phyloP scores from a whole-genome alignment of 1,139 yeast species.

The Neolecta irregularis region DNA sequence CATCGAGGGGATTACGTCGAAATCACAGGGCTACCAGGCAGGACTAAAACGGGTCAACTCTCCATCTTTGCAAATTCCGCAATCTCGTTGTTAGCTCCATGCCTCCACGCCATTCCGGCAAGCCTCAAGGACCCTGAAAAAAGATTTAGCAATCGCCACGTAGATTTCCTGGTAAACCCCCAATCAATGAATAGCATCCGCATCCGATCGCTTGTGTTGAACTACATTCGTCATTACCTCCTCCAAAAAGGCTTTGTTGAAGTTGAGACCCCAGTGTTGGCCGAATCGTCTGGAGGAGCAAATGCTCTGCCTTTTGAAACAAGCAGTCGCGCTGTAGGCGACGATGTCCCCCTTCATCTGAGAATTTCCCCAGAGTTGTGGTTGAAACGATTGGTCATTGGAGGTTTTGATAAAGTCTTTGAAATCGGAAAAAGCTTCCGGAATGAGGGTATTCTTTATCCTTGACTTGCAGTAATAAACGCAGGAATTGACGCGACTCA shows the following conservation, averaged over 20 bases:
- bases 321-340: conserved; percentile 91
- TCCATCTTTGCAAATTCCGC: conserved; percentile 46
- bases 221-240: conserved; percentile 43
- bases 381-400: conserved; percentile 91
- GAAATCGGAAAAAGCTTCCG: conserved; percentile 99
- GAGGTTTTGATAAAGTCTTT: conserved; percentile 96
- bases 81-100: conserved; percentile 44
- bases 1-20: conserved; percentile 17
- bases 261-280: conserved; percentile 98
- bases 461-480: no score
- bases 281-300: conserved; percentile 98
- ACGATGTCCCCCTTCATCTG: conserved; percentile 93
- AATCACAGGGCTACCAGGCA: conserved; percentile 53
- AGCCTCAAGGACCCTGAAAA: conserved; percentile 39
- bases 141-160: conserved; percentile 52
- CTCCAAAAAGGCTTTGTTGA: conserved; percentile 49
- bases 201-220: conserved; percentile 40
- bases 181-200: conserved; percentile 35
- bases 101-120: conserved; percentile 58
- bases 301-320: conserved; percentile 96
- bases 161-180: conserved; percentile 54
- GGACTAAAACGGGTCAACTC: conserved; percentile 63
- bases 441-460: conserved; percentile 97
- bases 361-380: conserved; percentile 97
- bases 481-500: conserved; percentile 96